These are phyloP conservation scores for Epithemia pelagica DNA, from an alignment of 108 stramenopile species.

Conservation along the genomic window DNA sequence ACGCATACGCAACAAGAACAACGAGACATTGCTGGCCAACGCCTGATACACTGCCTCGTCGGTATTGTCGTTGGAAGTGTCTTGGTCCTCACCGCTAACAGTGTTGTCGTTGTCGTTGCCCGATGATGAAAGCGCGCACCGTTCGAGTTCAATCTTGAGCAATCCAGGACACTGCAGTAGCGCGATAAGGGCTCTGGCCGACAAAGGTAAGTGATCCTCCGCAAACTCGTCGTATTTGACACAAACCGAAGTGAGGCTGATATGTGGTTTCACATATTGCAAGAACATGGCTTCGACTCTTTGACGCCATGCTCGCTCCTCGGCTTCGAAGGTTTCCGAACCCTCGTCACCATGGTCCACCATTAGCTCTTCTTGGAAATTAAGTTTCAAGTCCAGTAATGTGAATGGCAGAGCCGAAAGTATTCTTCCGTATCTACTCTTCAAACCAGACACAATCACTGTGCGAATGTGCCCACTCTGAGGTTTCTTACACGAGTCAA, in stretches of 20 bases:
- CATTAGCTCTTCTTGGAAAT: neutral
- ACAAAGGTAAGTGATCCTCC: neutral
- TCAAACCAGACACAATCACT: neutral
- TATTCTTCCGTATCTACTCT: neutral
- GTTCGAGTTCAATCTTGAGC: neutral
- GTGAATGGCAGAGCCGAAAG: neutral
- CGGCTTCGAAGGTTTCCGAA: neutral
- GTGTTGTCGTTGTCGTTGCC: too few species aligned
- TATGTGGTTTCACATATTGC: neutral
- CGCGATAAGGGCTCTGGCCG: neutral
- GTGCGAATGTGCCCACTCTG: neutral
- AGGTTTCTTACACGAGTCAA: neutral
- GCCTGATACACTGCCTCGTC: neutral
- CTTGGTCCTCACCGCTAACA: neutral
- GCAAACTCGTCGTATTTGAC: neutral
- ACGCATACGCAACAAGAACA: neutral
- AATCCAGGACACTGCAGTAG: neutral
- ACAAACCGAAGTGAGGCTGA: neutral
- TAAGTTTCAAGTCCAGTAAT: neutral
- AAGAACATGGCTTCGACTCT: neutral
- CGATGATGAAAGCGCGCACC: neutral
- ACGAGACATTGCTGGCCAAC: neutral
- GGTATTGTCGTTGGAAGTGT: neutral
- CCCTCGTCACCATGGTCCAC: neutral
- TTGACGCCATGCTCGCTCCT: neutral